Conservation (phyloP, 352 stramenopile species). For the Pythium sukuiense region DNA sequence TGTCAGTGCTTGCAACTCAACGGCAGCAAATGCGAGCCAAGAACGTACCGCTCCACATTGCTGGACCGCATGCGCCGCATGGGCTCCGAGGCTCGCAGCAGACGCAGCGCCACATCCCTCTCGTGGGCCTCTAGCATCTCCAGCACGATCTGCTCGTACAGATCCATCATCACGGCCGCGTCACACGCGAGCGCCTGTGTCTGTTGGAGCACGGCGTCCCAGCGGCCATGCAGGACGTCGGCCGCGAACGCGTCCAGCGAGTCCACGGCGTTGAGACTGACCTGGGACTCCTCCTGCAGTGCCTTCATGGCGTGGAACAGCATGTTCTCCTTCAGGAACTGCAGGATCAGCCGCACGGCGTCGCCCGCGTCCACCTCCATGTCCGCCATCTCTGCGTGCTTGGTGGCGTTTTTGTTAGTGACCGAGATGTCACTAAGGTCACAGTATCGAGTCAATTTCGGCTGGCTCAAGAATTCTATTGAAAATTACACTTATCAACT, state of each 20-base stretch:
- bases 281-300: constrained; percentile 87
- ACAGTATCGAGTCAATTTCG: no score
- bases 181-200: constrained; percentile 73
- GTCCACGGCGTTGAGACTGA: constrained; percentile 88
- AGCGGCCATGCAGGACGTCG: constrained; percentile 84
- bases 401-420: neutral
- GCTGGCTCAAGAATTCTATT: no score
- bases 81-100: constrained; percentile 51
- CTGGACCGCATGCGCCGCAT: constrained; percentile 52
- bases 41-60: constrained; percentile 48
- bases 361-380: constrained; percentile 74
- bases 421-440: no score
- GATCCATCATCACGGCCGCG: constrained; percentile 65
- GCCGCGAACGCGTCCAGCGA: constrained; percentile 71
- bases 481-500: neutral
- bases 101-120: constrained; percentile 68
- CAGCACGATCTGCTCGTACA: constrained; percentile 89
- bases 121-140: constrained; percentile 89
- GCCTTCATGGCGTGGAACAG: constrained; percentile 79
- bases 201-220: constrained; percentile 90
- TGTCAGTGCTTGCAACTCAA: neutral
- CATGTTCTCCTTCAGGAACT: constrained; percentile 92
- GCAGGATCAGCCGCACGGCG: constrained; percentile 88
- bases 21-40: neutral
- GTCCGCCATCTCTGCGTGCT: constrained; percentile 12